phyloP scores from a whole-genome alignment of 176 grass and related monocot species.

The Dactylis glomerata region DNA sequence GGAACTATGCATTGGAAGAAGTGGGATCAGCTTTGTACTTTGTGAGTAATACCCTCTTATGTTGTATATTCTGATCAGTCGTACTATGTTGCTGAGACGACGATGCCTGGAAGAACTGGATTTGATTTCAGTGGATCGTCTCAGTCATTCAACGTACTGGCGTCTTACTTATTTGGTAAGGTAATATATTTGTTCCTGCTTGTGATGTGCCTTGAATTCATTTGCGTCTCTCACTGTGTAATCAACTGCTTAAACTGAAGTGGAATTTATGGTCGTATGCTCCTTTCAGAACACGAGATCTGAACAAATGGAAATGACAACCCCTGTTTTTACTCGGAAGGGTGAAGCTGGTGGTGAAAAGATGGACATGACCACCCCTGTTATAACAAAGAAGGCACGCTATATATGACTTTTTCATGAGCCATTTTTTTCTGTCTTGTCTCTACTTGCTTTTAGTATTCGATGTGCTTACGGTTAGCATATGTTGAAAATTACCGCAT shows the following conservation, averaged over 20 bases:
- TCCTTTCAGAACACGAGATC: slow-evolving; percentile 59
- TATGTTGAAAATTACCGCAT: background rate
- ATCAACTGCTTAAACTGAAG: background rate
- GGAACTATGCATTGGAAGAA: background rate
- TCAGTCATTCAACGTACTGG: slow-evolving; percentile 79
- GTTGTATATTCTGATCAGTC: slow-evolving; percentile 35
- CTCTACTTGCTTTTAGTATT: background rate
- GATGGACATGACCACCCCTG: slow-evolving; percentile 97
- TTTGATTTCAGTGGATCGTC: slow-evolving; percentile 87
- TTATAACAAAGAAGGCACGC: slow-evolving; percentile 72
- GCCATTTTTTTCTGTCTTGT: slow-evolving; percentile 20
- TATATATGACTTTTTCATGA: background rate
- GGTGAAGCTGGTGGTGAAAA: slow-evolving; percentile 41
- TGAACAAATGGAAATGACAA: slow-evolving; percentile 93
- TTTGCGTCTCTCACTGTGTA: background rate
- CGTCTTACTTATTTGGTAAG: slow-evolving; percentile 91
- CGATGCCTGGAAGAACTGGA: slow-evolving; percentile 65
- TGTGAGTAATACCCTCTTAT: background rate
- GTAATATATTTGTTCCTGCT: slow-evolving; percentile 42
- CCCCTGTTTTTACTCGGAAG: slow-evolving; percentile 74
- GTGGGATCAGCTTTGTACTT: background rate
- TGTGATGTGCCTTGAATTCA: background rate
- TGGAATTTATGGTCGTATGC: background rate
- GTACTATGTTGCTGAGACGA: slow-evolving; percentile 78
- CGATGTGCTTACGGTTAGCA: background rate